Evolutionary conservation across 2,329 filamentous ascomycete genomes (phyloP), one percentile per base, ranked within the genome.

Genomic region (Shiraia sp.): DNA sequence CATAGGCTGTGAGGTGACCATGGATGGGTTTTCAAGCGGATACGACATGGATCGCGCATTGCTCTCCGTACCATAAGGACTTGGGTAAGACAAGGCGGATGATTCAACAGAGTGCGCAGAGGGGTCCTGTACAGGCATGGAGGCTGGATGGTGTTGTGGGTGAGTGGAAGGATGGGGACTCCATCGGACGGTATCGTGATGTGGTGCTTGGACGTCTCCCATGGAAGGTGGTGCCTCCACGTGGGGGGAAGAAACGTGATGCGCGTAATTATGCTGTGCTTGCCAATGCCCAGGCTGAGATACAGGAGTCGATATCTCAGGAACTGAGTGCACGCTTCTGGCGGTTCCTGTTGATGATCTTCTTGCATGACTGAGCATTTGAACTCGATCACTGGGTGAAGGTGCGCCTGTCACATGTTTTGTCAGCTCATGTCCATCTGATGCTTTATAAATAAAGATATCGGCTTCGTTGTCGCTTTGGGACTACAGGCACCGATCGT

Each of bases 21-120:
- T 56, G 31, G 65, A 47, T 2, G 63, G 48, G 35, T 60, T 67
- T 43, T 71, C 68, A n/a, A 68, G 43, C 12, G 68, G 68, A 40
- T 70, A 71, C 5, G 67, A 69, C 57, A 71, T 65, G 32, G 68
- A 59, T 41, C 68, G 61, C 15, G 63, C 49, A 40, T 65, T 71
- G 41, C 59, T 59, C 38, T 71, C 69, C 53, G 71, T 48, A 12
- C 62, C 55, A 44, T 72, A 72, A 8, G 65, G 56, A 40, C 59
- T 68, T 10, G 66, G 60, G 26, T 68, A 69, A 4, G 63, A 55
- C 51, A 67, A 53, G 31, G 45, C 56, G 23, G 52, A 32, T 27
- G 55, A 50, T 28, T 68, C 63, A 4, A 63, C 57, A 2, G 65
- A 51, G 32, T 68, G 63, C 9, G 62, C 49, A 5, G 63, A 61